Conservation (phyloP, 140 eudicot genomes). For the Flaveria floridana region DNA sequence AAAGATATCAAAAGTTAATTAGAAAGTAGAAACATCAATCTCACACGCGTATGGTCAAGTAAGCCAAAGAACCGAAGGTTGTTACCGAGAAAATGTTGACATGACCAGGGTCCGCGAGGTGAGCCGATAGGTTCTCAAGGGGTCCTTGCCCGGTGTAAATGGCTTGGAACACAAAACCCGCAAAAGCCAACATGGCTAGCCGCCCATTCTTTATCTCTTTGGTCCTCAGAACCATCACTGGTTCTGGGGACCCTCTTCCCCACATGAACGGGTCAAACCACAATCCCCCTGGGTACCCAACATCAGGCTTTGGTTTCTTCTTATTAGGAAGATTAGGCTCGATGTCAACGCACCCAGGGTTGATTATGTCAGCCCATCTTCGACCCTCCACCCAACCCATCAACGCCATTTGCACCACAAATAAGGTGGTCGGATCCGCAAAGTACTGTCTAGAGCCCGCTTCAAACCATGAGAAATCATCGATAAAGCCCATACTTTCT, state of each 20-base stretch:
- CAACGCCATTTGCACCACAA: slow-evolving; percentile 67
- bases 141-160: slow-evolving; percentile 85
- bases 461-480: slow-evolving; percentile 65
- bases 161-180: slow-evolving; percentile 82
- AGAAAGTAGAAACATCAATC: not conserved
- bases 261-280: slow-evolving; percentile 89
- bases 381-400: slow-evolving; percentile 97
- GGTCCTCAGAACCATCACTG: slow-evolving; percentile 83
- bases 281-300: slow-evolving; percentile 95
- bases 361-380: slow-evolving; percentile 85
- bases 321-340: slow-evolving; percentile 65
- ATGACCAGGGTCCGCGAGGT: slow-evolving; percentile 91
- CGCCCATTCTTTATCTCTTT: slow-evolving; percentile 95
- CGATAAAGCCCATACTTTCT: slow-evolving; percentile 59
- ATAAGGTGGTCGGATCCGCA: slow-evolving; percentile 83
- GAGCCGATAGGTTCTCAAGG: slow-evolving; percentile 66
- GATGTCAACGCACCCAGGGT: slow-evolving; percentile 83
- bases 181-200: slow-evolving; percentile 85
- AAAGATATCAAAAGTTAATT: slow-evolving; percentile 1
- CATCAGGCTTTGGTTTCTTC: slow-evolving; percentile 75
- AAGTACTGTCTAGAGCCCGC: slow-evolving; percentile 82
- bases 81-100: slow-evolving; percentile 80
- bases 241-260: slow-evolving; percentile 91
- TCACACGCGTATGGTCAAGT: not conserved
- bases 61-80: not conserved